phyloP scores from a whole-genome alignment of 202 grass and related monocot genomes.

The Dendrocalamus latiflorus region DNA sequence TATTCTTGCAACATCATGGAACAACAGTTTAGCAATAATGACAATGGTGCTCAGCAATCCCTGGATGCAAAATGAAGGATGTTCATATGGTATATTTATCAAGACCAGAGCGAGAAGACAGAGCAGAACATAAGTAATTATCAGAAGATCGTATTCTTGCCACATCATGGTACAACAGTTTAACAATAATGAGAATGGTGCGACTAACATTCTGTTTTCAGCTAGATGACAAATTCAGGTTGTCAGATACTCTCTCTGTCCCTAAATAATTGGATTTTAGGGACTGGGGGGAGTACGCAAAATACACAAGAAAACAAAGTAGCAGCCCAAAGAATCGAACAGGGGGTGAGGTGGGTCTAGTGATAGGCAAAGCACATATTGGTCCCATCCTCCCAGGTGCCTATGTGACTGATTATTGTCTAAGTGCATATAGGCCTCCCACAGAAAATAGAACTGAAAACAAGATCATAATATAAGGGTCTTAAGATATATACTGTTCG shows the following conservation, averaged over 20 bases:
- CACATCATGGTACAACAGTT: not conserved
- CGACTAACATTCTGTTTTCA: slow-evolving; percentile 14
- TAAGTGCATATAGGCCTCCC: not conserved
- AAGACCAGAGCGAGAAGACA: not conserved
- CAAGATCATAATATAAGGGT: not conserved
- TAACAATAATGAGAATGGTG: not conserved
- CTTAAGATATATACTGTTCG: not conserved
- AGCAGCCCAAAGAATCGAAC: slow-evolving; percentile 9
- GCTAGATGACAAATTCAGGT: slow-evolving; percentile 16
- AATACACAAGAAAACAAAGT: slow-evolving; percentile 11
- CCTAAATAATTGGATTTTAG: not conserved
- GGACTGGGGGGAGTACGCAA: not conserved
- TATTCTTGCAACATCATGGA: not conserved
- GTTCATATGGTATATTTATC: not conserved
- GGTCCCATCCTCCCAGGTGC: not conserved
- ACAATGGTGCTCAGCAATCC: not conserved
- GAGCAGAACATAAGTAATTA: not conserved
- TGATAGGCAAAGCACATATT: not conserved
- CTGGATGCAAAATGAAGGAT: slow-evolving; percentile 21
- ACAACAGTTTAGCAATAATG: not conserved
- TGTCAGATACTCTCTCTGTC: not conserved
- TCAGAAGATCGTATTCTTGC: not conserved
- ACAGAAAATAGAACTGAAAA: not conserved
- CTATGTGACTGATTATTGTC: slow-evolving; percentile 16
- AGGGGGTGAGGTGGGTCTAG: not conserved